Conservation (phyloP, 2,329 filamentous ascomycete genomes). For the Cladosporium sp. region DNA sequence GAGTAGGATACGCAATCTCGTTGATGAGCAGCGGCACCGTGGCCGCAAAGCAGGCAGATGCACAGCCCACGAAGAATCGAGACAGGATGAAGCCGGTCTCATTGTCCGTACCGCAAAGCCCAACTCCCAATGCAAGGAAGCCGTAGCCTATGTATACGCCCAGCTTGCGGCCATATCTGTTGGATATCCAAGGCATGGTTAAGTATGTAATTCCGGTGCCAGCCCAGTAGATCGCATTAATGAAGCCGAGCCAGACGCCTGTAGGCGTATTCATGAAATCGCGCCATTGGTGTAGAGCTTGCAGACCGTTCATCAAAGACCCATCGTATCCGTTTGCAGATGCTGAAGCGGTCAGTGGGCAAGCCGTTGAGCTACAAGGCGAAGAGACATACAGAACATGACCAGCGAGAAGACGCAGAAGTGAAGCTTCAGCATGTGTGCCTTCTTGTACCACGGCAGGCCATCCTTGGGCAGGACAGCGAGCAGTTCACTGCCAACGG, state of each 20-base stretch:
- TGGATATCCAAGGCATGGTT: conserved; percentile 37
- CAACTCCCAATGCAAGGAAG: conserved; percentile 37
- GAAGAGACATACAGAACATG: conserved; percentile 26
- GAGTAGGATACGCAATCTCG: conserved; percentile 48
- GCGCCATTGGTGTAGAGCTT: conserved; percentile 39
- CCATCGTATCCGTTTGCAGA: conserved; percentile 25
- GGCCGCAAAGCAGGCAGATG: conserved; percentile 39
- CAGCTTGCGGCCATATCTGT: conserved; percentile 40
- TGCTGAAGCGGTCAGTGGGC: conserved; percentile 14
- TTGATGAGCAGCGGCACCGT: conserved; percentile 45
- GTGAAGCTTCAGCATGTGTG: conserved; percentile 26
- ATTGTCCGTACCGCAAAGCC: conserved; percentile 23
- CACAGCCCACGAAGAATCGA: conserved; percentile 43
- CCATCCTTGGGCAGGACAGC: conserved; percentile 23
- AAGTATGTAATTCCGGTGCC: conserved; percentile 36
- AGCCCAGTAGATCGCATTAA: conserved; percentile 30
- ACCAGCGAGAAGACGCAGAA: conserved; percentile 22
- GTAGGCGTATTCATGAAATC: conserved; percentile 35
- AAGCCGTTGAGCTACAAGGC: background rate
- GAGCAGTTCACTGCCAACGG: conserved; percentile 26
- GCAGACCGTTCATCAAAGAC: conserved; percentile 27
- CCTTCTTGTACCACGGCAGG: conserved; percentile 28
- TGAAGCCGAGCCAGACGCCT: conserved; percentile 36
- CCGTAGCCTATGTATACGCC: conserved; percentile 39
- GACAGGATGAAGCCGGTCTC: conserved; percentile 42